phyloP scores from a whole-genome alignment of 257 asterid species.

The Ajuga chamaepitys region DNA sequence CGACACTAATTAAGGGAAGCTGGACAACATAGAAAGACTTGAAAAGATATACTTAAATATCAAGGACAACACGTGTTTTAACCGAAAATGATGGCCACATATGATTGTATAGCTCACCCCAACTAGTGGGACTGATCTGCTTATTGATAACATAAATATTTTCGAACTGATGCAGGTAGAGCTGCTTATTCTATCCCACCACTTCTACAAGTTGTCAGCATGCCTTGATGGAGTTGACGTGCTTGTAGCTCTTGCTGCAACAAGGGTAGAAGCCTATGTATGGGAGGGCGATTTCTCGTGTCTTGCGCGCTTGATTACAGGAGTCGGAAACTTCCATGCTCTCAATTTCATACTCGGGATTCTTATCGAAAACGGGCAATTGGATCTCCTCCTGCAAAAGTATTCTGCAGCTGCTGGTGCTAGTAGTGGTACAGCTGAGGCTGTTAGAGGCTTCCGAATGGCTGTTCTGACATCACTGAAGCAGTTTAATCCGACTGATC shows the following conservation, averaged over 20 bases:
- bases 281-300: constrained; percentile 95
- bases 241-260: constrained; percentile 97
- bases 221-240: constrained; percentile 99
- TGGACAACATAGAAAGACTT: too few relatives aligned
- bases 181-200: constrained; percentile 95
- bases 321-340: constrained; percentile 94
- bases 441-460: constrained; percentile 93
- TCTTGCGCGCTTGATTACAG: constrained; percentile 94
- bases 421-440: constrained; percentile 71
- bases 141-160: neutral
- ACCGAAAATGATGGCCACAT: too few relatives aligned
- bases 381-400: constrained; percentile 94
- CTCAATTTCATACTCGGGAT: constrained; percentile 91
- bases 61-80: too few relatives aligned
- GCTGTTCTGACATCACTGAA: constrained; percentile 91
- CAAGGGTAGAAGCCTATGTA: constrained; percentile 93
- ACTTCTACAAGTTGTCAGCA: constrained; percentile 91
- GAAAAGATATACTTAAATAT: too few relatives aligned
- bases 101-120: too few relatives aligned
- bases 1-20: too few relatives aligned
- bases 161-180: constrained; percentile 61
- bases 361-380: constrained; percentile 88
- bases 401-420: constrained; percentile 88
- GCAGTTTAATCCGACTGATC: constrained; percentile 86
- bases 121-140: constrained; percentile 5